These are phyloP conservation scores for Saraca asoca DNA, from an alignment of 331 rosid species.

Conservation along the genomic window DNA sequence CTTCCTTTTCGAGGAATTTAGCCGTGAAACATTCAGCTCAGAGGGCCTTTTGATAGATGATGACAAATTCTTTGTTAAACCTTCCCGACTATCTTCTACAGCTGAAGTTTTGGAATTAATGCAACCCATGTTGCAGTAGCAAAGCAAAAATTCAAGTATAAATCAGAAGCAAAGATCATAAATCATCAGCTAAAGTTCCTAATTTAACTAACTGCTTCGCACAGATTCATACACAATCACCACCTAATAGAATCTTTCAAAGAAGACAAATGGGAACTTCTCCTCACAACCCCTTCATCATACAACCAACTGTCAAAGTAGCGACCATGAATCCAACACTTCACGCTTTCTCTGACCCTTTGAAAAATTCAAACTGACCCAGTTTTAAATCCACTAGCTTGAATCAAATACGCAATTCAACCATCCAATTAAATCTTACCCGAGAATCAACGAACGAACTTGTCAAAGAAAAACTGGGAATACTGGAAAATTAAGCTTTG, in stretches of 20 bases:
- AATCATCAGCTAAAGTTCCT: constrained; percentile 38
- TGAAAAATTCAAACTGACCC: too few relatives aligned
- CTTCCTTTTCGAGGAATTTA: constrained; percentile 56
- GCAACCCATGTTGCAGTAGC: constrained; percentile 67
- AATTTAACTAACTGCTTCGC: constrained; percentile 39
- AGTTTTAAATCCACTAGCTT: too few relatives aligned
- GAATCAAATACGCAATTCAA: too few relatives aligned
- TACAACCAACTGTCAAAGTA: too few relatives aligned
- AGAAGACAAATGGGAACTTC: constrained; percentile 23
- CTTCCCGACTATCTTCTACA: constrained; percentile 61
- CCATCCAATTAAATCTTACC: too few relatives aligned
- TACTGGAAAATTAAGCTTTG: background rate
- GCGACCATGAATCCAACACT: too few relatives aligned
- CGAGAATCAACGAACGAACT: too few relatives aligned
- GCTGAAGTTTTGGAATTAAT: constrained; percentile 59
- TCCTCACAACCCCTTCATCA: background rate
- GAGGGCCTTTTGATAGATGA: constrained; percentile 48
- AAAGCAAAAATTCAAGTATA: constrained; percentile 28
- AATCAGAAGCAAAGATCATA: constrained; percentile 37
- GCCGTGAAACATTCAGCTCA: constrained; percentile 40
- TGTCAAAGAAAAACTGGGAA: constrained; percentile 3
- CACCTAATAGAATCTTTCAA: background rate
- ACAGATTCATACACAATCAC: constrained; percentile 36
- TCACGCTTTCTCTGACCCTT: too few relatives aligned
- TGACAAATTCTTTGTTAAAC: constrained; percentile 42